phyloP scores from a whole-genome alignment of 106 monocot species.

The Allium sativum region DNA sequence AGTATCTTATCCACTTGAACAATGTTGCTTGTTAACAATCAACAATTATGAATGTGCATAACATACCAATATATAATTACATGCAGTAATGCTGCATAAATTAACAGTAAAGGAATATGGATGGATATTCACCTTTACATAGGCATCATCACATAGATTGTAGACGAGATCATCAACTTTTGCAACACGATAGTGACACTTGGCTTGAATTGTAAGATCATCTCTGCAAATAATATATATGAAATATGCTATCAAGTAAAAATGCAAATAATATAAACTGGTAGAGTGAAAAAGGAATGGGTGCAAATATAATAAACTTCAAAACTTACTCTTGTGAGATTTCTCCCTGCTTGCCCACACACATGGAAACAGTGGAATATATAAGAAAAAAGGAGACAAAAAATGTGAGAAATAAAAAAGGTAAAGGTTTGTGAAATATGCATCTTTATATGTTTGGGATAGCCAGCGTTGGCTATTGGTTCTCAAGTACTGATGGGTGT shows the following conservation, averaged over 20 bases:
- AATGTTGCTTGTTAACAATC: too few relatives aligned
- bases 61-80: too few relatives aligned
- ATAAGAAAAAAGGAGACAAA: neutral
- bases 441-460: too few relatives aligned
- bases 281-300: neutral
- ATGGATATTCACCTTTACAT: neutral
- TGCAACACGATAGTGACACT: neutral
- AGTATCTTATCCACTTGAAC: too few relatives aligned
- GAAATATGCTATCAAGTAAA: too few relatives aligned
- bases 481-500: too few relatives aligned
- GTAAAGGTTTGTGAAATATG: too few relatives aligned
- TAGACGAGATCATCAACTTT: neutral
- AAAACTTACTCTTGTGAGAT: neutral
- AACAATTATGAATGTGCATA: too few relatives aligned
- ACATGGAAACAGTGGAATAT: neutral
- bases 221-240: neutral
- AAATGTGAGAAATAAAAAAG: neutral
- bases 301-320: neutral
- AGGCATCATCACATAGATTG: neutral
- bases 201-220: neutral
- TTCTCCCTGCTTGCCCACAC: neutral
- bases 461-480: too few relatives aligned
- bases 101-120: too few relatives aligned
- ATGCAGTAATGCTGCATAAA: too few relatives aligned
- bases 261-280: neutral